Evolutionary conservation across 1,139 yeast species (phyloP), one percentile per base, ranked within the genome.

Genomic region (Kodamaea derodonti): DNA sequence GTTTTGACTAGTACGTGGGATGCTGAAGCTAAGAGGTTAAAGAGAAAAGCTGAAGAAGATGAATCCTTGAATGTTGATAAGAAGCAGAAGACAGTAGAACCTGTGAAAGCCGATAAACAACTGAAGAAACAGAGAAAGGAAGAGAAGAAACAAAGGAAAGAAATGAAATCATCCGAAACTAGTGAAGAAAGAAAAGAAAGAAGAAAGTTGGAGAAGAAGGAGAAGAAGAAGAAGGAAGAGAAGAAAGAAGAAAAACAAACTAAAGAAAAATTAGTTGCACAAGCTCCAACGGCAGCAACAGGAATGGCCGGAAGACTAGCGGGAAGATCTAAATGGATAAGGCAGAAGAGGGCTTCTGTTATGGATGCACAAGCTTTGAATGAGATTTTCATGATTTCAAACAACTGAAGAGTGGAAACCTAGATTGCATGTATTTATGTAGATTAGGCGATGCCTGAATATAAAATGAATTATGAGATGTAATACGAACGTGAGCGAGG

Each of bases 341-440:
- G 74, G 44, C 95, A 87, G 53, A 90, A 90, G 55, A 73, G 92
- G 49, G 95, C 95, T 6, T 88, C 97, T 1, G 88, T 90, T 0
- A 77, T 84, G 80, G 97, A 90, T 55, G 73, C 84, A 11, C 81
- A 86, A 54, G 88, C 95, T 16, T 72, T 90, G 42, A 87, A 86
- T 49, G 97, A 90, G 58, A 90, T 90, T 39, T 84, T 90, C 56
- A 90, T 90, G 97, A 78, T 86, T 32, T 68, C 84, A 39, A 72
- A 64, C 42, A 36, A 36, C 4, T 33, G 20, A 29, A 17, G 22
- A 18, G 9, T n/a, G n/a, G n/a, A n/a, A n/a, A n/a, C n/a, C n/a
- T n/a, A n/a, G n/a, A n/a, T n/a, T n/a, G n/a, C n/a, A n/a, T n/a
- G n/a, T n/a, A n/a, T n/a, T n/a, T n/a, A n/a, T n/a, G n/a, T n/a